Evolutionary conservation across 176 grass and related monocot genomes (phyloP).

Genomic region (Aegilops umbellulata): DNA sequence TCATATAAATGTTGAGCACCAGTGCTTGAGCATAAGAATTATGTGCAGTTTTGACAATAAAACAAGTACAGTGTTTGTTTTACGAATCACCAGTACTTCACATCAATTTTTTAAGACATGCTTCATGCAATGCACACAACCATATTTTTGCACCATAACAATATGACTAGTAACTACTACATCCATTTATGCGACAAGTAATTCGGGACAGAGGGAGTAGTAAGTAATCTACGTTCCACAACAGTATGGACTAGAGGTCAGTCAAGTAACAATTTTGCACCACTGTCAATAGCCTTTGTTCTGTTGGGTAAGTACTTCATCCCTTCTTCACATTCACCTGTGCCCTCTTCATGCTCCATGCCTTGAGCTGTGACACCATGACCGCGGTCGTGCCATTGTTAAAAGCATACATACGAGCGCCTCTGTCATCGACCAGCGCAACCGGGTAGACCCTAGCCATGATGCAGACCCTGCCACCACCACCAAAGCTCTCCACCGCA

Average conservation of each 20-base stretch:
- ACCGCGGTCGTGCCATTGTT: neutral
- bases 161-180: neutral
- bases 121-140: neutral
- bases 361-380: conserved; percentile 1
- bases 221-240: neutral
- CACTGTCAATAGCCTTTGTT: neutral
- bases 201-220: too few relatives aligned
- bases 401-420: neutral
- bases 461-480: neutral
- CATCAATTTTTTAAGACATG: neutral
- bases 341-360: neutral
- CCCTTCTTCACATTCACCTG: neutral
- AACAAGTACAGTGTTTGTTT: neutral
- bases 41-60: neutral
- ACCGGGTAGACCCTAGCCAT: neutral
- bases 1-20: neutral
- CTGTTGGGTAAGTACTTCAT: neutral
- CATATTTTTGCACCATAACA: neutral
- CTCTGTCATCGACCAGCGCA: neutral
- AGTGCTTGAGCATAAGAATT: neutral
- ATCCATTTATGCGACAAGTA: too few relatives aligned
- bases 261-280: neutral
- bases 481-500: neutral
- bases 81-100: neutral
- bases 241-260: neutral